Conservation (phyloP, 352 stramenopile genomes). For the Globisporangium acanthophoron region DNA sequence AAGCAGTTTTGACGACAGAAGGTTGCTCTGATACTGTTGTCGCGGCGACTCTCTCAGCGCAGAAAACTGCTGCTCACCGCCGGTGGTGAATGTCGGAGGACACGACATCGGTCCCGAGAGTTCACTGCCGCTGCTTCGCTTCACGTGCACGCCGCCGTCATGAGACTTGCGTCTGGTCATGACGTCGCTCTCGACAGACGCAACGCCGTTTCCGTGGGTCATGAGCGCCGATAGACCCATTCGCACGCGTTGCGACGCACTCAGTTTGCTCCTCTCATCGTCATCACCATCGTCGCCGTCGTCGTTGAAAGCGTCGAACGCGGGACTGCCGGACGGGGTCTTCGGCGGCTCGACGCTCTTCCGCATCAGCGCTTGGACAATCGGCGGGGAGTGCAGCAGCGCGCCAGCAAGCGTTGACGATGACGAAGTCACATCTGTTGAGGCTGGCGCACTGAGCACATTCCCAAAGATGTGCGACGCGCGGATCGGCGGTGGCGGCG, state of each 20-base stretch:
- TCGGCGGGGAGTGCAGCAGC: slow-evolving; percentile 3
- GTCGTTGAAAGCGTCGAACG: slow-evolving; percentile 20
- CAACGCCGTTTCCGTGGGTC: slow-evolving; percentile 18
- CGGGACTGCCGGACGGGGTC: slow-evolving; percentile 37
- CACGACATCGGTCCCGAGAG: slow-evolving; percentile 27
- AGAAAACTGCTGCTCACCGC: slow-evolving; percentile 27
- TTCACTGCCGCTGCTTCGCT: slow-evolving; percentile 12
- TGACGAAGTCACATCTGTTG: background rate
- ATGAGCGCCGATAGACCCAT: slow-evolving; percentile 43
- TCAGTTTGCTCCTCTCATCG: slow-evolving; percentile 21
- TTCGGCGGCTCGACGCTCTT: slow-evolving; percentile 41
- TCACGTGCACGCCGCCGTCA: slow-evolving; percentile 7
- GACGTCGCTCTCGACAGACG: slow-evolving; percentile 14
- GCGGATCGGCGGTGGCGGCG: background rate
- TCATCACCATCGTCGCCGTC: slow-evolving; percentile 15
- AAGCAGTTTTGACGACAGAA: slow-evolving; percentile 53
- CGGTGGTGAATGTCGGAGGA: slow-evolving; percentile 24
- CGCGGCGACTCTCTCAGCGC: slow-evolving; percentile 5
- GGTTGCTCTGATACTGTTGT: slow-evolving; percentile 20
- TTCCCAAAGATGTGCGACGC: background rate
- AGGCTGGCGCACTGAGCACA: background rate
- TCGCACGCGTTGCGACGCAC: slow-evolving; percentile 49
- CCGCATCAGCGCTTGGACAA: slow-evolving; percentile 1
- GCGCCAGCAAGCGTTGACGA: background rate
- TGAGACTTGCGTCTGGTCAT: slow-evolving; percentile 7